Conservation (phyloP, 805 yeast genomes). For the Teunomyces pallodes region DNA sequence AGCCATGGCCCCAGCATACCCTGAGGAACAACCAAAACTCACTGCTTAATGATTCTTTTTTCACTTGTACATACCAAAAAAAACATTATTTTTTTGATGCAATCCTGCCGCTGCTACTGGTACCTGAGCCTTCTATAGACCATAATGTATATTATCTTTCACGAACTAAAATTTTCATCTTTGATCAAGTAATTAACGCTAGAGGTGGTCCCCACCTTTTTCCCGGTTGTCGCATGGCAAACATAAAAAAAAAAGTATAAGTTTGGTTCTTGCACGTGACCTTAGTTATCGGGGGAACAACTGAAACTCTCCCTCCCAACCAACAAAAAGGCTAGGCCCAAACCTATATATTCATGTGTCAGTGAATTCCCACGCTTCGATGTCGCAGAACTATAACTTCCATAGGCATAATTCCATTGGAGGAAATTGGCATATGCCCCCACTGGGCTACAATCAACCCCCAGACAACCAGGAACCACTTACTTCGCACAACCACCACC, state of each 20-base stretch:
- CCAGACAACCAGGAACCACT: conserved; percentile 4
- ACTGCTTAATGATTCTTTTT: conserved; percentile 26
- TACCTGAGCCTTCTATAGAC: background rate
- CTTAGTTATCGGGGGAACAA: conserved; percentile 1
- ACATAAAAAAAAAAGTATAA: background rate
- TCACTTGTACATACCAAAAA: conserved; percentile 1
- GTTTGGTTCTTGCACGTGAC: background rate
- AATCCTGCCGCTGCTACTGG: background rate
- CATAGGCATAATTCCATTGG: conserved; percentile 39
- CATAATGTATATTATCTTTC: background rate
- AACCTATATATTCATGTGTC: background rate
- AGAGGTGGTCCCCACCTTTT: background rate
- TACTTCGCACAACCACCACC: conserved; percentile 7
- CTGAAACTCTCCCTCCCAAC: conserved; percentile 1
- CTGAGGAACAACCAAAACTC: conserved; percentile 38
- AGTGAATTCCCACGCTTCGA: conserved; percentile 8
- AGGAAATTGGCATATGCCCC: conserved; percentile 37
- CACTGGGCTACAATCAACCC: conserved; percentile 14
- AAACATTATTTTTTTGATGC: background rate
- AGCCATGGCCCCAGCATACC: conserved; percentile 44
- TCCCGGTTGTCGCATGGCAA: no score
- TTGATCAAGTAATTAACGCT: background rate
- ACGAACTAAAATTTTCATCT: background rate
- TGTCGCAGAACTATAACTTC: conserved; percentile 33
- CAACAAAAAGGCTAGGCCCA: background rate